Percentiles rank a stretch among this genome's conserved stretches.
phyloP scores from a whole-genome alignment of 768 basidiomycete species.

The Rossbeevera mucosa region DNA sequence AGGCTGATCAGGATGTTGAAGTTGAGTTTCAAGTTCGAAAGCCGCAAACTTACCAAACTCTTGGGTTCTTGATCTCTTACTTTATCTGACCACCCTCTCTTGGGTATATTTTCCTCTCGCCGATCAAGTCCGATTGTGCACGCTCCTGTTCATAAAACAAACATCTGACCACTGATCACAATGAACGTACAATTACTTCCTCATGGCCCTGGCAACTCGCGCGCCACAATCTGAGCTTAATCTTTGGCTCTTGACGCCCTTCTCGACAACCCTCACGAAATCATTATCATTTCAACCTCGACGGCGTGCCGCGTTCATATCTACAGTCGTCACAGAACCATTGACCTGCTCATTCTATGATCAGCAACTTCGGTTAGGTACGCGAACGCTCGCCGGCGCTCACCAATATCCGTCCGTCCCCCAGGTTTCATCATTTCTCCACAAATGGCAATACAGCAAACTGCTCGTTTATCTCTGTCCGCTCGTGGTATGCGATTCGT shows the following conservation, averaged over 20 bases:
- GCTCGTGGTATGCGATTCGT: neutral
- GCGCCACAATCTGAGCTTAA: constrained; percentile 10
- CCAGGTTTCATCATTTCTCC: constrained; percentile 1
- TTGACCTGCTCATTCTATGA: neutral
- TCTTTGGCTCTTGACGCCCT: neutral
- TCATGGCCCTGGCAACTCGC: constrained; percentile 13
- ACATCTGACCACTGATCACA: constrained; percentile 14
- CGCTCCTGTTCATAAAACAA: constrained; percentile 7
- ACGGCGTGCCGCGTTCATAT: neutral
- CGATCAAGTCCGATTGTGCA: constrained; percentile 33
- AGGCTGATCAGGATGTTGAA: constrained; percentile 20
- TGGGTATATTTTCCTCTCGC: constrained; percentile 30
- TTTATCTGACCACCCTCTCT: constrained; percentile 24
- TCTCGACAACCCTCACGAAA: constrained; percentile 8
- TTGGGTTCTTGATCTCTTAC: constrained; percentile 27
- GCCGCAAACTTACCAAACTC: constrained; percentile 25
- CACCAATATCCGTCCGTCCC: neutral
- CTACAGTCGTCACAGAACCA: constrained; percentile 1
- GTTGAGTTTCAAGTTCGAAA: constrained; percentile 34
- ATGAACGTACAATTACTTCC: constrained; percentile 10
- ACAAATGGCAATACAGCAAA: neutral
- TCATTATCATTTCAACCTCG: constrained; percentile 2
- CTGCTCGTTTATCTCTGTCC: neutral
- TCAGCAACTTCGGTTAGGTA: constrained; percentile 16
- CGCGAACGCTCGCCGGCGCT: constrained; percentile 1